These are phyloP conservation scores for Scytalidium sp. DNA, from an alignment of 2,329 filamentous ascomycete species.

Conservation along the genomic window DNA sequence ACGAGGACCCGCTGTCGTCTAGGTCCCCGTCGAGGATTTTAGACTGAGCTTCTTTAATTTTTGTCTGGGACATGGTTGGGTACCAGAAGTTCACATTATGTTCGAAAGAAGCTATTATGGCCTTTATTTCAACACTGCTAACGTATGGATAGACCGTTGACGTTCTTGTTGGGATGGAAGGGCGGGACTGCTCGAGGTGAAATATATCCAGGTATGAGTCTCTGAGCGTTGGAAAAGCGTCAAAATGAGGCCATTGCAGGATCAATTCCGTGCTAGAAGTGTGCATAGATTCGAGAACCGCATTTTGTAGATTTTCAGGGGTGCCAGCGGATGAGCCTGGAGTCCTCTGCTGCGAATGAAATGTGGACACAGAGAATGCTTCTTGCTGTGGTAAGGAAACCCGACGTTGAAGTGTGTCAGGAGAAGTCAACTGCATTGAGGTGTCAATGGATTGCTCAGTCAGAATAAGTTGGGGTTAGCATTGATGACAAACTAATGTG, in stretches of 20 bases:
- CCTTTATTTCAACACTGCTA: constrained; percentile 37
- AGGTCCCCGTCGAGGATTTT: constrained; percentile 32
- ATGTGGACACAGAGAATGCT: neutral
- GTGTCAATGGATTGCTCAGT: neutral
- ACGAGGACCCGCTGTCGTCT: constrained; percentile 35
- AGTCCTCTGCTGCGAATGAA: neutral
- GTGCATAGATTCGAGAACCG: constrained; percentile 46
- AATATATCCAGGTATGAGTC: constrained; percentile 44
- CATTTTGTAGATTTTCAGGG: constrained; percentile 32
- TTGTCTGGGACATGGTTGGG: constrained; percentile 42
- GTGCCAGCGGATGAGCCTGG: neutral
- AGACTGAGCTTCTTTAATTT: constrained; percentile 25
- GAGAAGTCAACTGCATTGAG: neutral
- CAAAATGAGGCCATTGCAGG: constrained; percentile 49
- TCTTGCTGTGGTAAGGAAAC: neutral
- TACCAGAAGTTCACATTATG: constrained; percentile 51
- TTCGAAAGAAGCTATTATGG: constrained; percentile 41
- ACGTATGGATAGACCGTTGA: constrained; percentile 40
- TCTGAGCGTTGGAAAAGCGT: constrained; percentile 39
- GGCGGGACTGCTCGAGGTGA: constrained; percentile 41
- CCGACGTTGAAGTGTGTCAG: neutral
- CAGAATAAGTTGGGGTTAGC: neutral
- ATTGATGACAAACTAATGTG: constrained; percentile 31
- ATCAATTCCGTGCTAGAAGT: constrained; percentile 48
- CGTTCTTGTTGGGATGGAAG: constrained; percentile 30